Percentiles rank a stretch among this genome's conserved stretches.
Conservation (phyloP, 345 rosid species). For the Gossypium raimondii region DNA sequence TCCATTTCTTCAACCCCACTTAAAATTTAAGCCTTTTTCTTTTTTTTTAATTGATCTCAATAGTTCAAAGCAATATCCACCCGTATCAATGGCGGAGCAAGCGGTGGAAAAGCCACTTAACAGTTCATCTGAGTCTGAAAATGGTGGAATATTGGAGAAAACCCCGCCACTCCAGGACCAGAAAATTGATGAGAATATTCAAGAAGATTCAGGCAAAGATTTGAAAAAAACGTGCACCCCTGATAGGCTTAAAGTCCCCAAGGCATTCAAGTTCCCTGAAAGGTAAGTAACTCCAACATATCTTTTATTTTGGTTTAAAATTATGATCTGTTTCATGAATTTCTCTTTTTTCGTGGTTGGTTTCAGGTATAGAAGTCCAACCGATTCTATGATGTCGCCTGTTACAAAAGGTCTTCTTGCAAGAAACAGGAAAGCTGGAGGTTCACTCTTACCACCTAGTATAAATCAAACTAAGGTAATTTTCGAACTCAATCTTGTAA, state of each 20-base stretch:
- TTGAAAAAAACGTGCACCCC: constrained; percentile 49
- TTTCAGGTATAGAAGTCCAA: constrained; percentile 75
- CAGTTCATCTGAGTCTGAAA: constrained; percentile 20
- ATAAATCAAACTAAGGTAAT: constrained; percentile 49
- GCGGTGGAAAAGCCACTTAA: neutral
- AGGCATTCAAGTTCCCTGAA: constrained; percentile 68
- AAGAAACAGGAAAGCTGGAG: constrained; percentile 51
- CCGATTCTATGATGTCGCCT: constrained; percentile 86
- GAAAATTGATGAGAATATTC: constrained; percentile 18
- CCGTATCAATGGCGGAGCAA: neutral
- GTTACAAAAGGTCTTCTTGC: constrained; percentile 79
- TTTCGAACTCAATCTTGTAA: neutral
- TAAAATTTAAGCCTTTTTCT: neutral
- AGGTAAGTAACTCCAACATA: constrained; percentile 31
- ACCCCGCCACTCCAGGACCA: constrained; percentile 24
- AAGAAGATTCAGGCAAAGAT: constrained; percentile 31
- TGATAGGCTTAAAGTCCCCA: constrained; percentile 63
- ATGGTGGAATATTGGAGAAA: constrained; percentile 12
- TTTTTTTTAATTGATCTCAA: neutral
- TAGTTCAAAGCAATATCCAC: neutral
- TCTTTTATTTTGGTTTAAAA: neutral
- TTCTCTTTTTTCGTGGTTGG: neutral
- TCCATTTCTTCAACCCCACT: constrained; percentile 3
- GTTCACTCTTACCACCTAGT: constrained; percentile 60
- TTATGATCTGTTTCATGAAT: neutral